phyloP scores from a whole-genome alignment of 257 asterid species.

The Primulina tabacum region DNA sequence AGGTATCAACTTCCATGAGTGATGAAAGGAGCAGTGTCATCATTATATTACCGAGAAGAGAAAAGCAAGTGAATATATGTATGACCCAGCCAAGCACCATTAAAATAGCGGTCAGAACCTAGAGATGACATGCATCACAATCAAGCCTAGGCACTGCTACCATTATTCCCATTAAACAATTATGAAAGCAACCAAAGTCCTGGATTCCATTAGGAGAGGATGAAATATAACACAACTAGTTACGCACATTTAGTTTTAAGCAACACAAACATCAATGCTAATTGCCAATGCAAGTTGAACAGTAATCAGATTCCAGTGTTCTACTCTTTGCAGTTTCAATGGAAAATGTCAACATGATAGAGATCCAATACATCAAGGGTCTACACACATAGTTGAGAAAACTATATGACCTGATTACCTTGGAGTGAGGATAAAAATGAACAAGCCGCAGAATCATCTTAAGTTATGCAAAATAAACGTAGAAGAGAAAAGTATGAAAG shows the following conservation, averaged over 20 bases:
- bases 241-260: neutral
- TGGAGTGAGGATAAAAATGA: neutral
- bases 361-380: neutral
- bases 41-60: neutral
- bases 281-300: neutral
- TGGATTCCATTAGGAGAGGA: slow-evolving; percentile 1
- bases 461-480: neutral
- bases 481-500: neutral
- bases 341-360: neutral
- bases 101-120: neutral
- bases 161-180: neutral
- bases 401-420: neutral
- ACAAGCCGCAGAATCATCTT: neutral
- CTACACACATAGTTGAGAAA: too few relatives aligned
- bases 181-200: neutral
- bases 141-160: neutral
- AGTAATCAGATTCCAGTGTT: neutral
- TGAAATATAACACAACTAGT: slow-evolving; percentile 12
- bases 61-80: slow-evolving; percentile 8
- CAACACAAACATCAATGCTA: neutral
- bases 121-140: neutral
- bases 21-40: slow-evolving; percentile 6
- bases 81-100: slow-evolving; percentile 5
- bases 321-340: neutral
- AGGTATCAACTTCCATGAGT: slow-evolving; percentile 3